These are phyloP conservation scores for Eucalyptus polybractea DNA, from an alignment of 345 rosid genomes.

Conservation along the genomic window DNA sequence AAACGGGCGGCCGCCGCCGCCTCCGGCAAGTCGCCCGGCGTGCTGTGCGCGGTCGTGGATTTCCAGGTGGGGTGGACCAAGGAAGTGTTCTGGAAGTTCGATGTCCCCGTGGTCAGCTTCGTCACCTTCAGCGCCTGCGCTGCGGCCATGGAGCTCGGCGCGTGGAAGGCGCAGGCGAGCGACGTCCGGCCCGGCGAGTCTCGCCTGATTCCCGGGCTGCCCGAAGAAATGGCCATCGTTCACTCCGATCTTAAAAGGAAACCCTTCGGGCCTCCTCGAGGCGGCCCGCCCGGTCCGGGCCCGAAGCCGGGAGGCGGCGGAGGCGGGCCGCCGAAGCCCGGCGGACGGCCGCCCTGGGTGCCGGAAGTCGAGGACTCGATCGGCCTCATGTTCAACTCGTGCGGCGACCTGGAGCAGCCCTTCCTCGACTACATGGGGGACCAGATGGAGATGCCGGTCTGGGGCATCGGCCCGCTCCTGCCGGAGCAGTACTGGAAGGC, in stretches of 20 bases:
- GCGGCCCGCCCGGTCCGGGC: background rate
- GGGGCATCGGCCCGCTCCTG: constrained; percentile 31
- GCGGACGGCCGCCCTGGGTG: constrained; percentile 20
- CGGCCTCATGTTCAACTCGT: constrained; percentile 25
- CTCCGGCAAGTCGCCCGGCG: background rate
- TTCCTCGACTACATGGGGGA: constrained; percentile 8
- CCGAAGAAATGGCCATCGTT: constrained; percentile 11
- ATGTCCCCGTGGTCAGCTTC: constrained; percentile 1
- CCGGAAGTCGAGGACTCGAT: background rate
- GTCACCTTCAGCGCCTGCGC: constrained; percentile 14
- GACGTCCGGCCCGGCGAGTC: constrained; percentile 12
- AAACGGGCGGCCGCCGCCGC: background rate
- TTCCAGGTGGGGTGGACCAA: constrained; percentile 19
- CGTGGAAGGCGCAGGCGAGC: background rate
- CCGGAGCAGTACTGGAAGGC: constrained; percentile 15
- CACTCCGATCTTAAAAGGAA: constrained; percentile 3
- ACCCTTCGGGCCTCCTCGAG: background rate
- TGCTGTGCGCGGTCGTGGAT: constrained; percentile 18
- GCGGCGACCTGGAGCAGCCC: constrained; percentile 13
- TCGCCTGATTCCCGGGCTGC: constrained; percentile 14
- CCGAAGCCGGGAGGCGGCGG: background rate
- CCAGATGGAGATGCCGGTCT: constrained; percentile 10
- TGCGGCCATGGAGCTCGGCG: constrained; percentile 11
- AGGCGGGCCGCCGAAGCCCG: constrained; percentile 11
- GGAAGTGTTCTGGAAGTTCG: background rate